Evolutionary conservation across 352 stramenopile genomes (phyloP).

Genomic region (Pythium dissotocum): DNA sequence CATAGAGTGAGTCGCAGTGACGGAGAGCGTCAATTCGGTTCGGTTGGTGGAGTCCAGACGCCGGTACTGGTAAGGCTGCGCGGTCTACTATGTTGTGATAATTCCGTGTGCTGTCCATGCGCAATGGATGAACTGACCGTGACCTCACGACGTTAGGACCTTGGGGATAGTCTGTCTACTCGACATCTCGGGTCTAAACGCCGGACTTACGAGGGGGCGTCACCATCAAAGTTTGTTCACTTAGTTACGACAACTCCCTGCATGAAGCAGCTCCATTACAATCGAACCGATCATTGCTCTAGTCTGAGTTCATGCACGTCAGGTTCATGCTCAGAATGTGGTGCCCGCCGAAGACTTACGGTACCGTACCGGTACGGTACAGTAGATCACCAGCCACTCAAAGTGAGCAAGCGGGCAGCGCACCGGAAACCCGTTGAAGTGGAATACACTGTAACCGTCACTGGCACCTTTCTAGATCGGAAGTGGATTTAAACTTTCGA

Average conservation of each 20-base stretch:
- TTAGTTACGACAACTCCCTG: conserved; percentile 16
- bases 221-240: conserved; percentile 15
- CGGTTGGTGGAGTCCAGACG: too few species aligned
- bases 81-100: too few species aligned
- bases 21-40: too few species aligned
- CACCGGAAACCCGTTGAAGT: conserved; percentile 13
- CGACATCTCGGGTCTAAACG: conserved; percentile 6
- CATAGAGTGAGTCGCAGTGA: too few species aligned
- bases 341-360: background rate
- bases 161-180: background rate
- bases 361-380: background rate
- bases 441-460: background rate
- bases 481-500: too few species aligned
- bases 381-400: background rate
- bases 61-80: background rate
- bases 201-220: conserved; percentile 23
- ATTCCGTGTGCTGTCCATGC: too few species aligned
- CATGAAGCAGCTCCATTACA: too few species aligned
- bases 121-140: too few species aligned
- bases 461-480: too few species aligned
- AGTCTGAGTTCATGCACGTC: too few species aligned
- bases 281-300: too few species aligned
- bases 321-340: too few species aligned
- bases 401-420: conserved; percentile 8
- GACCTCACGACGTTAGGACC: background rate